Evolutionary conservation across 2,329 filamentous ascomycete genomes (phyloP).

Genomic region (Exophiala bonariae): DNA sequence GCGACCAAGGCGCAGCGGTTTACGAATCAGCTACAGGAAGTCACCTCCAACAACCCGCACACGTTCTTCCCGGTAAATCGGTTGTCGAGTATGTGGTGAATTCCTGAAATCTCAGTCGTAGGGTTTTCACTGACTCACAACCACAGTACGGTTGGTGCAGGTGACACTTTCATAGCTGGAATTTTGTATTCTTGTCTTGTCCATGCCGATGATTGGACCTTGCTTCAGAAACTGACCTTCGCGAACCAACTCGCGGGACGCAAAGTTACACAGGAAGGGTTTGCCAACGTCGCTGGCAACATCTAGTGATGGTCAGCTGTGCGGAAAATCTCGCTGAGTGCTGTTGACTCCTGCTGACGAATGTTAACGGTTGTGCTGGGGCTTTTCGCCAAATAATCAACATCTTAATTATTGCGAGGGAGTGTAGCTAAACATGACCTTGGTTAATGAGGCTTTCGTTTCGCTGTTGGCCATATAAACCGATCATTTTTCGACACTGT

Average conservation of each 20-base stretch:
- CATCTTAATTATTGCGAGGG: too few species aligned
- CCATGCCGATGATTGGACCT: constrained; percentile 50
- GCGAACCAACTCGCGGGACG: constrained; percentile 66
- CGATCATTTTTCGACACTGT: too few species aligned
- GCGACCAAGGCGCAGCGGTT: constrained; percentile 53
- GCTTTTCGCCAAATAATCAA: too few species aligned
- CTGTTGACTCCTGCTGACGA: too few species aligned
- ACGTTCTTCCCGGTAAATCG: constrained; percentile 36
- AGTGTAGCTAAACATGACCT: too few species aligned
- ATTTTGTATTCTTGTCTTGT: constrained; percentile 64
- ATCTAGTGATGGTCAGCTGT: too few species aligned
- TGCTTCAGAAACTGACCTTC: constrained; percentile 54
- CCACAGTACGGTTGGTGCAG: constrained; percentile 62
- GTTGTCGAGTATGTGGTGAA: constrained; percentile 60
- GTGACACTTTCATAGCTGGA: constrained; percentile 74
- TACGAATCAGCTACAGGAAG: constrained; percentile 36
- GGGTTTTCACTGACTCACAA: not conserved
- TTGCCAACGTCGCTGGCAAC: constrained; percentile 36
- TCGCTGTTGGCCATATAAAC: too few species aligned
- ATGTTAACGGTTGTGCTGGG: too few species aligned
- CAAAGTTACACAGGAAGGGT: constrained; percentile 69
- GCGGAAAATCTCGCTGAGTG: too few species aligned
- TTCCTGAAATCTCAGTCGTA: constrained; percentile 5
- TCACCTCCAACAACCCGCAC: constrained; percentile 37
- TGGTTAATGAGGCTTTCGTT: too few species aligned